phyloP scores from a whole-genome alignment of 495 filamentous ascomycete species.

The Geoglossum glabrum region DNA sequence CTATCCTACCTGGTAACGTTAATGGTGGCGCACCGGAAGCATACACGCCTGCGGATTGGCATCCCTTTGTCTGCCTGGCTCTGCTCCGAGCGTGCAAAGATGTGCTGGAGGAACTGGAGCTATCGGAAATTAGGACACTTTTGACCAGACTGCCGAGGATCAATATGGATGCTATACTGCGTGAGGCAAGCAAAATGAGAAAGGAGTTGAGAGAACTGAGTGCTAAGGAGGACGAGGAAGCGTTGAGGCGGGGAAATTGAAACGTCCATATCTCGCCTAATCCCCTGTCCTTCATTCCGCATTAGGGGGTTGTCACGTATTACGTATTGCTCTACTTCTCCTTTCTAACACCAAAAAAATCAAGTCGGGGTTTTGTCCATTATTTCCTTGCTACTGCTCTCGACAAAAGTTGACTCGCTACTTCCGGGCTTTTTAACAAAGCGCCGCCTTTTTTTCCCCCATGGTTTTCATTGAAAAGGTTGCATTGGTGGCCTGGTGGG shows the following conservation, averaged over 20 bases:
- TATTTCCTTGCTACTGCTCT: too few species aligned
- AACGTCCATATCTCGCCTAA: neutral
- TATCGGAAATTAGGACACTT: slow-evolving; percentile 13
- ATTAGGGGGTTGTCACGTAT: too few species aligned
- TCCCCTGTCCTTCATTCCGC: too few species aligned
- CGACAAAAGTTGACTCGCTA: too few species aligned
- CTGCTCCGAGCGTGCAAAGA: slow-evolving; percentile 13
- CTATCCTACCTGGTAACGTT: neutral
- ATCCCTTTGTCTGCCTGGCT: slow-evolving; percentile 13
- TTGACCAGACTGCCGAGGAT: slow-evolving; percentile 13
- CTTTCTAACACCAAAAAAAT: neutral
- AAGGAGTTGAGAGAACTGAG: neutral
- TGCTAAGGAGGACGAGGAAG: neutral
- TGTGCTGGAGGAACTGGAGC: slow-evolving; percentile 13
- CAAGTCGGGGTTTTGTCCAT: neutral
- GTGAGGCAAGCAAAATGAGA: neutral
- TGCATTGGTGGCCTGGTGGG: too few species aligned
- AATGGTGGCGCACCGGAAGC: slow-evolving; percentile 8
- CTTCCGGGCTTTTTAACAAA: too few species aligned
- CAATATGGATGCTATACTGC: slow-evolving; percentile 8
- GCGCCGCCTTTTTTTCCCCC: too few species aligned
- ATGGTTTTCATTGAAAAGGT: too few species aligned
- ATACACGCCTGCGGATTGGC: slow-evolving; percentile 15
- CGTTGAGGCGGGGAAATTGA: neutral
- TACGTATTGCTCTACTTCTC: too few species aligned